A percentile compares a stretch with the other conserved stretches of the same genome.
phyloP scores from a whole-genome alignment of 1,284 basidiomycete genomes.

The Gomphus sp. region DNA sequence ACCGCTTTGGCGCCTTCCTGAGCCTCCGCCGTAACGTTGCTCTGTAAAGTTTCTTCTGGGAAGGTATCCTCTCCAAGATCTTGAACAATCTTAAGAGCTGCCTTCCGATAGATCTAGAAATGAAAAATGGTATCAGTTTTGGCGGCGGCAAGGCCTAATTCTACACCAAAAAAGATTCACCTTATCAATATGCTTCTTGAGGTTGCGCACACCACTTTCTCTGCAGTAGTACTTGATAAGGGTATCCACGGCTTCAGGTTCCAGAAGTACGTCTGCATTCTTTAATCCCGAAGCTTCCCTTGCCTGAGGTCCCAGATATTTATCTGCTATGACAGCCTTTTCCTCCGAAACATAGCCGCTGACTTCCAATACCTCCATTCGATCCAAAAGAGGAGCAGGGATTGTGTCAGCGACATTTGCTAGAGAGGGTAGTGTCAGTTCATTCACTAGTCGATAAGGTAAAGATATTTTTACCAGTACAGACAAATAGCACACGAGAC shows the following conservation, averaged over 20 bases:
- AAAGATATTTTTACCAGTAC: constrained; percentile 55
- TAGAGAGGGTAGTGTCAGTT: constrained; percentile 13
- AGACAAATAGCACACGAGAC: constrained; percentile 94
- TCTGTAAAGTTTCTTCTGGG: constrained; percentile 50
- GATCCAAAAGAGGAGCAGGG: constrained; percentile 90
- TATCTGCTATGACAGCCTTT: constrained; percentile 87
- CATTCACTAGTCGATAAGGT: background rate
- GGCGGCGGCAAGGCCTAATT: background rate
- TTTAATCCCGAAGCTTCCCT: constrained; percentile 86
- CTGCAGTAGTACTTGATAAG: constrained; percentile 96
- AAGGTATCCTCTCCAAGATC: constrained; percentile 86
- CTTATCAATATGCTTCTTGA: constrained; percentile 97
- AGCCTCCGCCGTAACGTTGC: constrained; percentile 14
- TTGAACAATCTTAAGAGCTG: constrained; percentile 86
- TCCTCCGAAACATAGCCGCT: constrained; percentile 96
- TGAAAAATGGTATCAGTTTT: background rate
- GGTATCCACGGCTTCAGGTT: constrained; percentile 74
- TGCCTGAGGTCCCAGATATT: constrained; percentile 91
- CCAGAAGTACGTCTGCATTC: constrained; percentile 72
- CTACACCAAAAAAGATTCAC: constrained; percentile 27
- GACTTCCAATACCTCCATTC: constrained; percentile 97
- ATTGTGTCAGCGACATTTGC: constrained; percentile 95
- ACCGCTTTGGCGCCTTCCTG: constrained; percentile 23
- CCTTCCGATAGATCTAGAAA: constrained; percentile 94
- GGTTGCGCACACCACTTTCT: constrained; percentile 90